Evolutionary conservation across 1,139 yeast genomes (phyloP).

Genomic region (Zhuliangozyma parablackwelliae): DNA sequence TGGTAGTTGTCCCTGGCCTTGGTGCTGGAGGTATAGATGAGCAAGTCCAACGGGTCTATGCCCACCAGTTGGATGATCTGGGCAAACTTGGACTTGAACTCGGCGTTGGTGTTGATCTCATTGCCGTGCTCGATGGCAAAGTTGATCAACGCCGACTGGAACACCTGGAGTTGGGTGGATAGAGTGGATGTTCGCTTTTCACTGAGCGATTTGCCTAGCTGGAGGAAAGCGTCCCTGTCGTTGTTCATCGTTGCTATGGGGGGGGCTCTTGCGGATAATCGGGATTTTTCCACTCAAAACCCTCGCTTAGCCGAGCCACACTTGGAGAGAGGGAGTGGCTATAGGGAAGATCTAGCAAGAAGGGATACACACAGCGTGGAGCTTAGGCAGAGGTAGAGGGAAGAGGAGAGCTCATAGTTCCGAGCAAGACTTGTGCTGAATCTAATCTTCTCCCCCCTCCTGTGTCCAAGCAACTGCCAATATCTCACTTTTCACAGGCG

Average conservation of each 20-base stretch:
- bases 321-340: too few species aligned
- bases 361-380: too few species aligned
- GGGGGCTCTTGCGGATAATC: too few species aligned
- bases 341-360: too few species aligned
- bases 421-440: too few species aligned
- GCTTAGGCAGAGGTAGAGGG: too few species aligned
- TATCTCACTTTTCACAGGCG: too few species aligned
- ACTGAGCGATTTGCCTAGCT: conserved; percentile 21
- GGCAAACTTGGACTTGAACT: conserved; percentile 66
- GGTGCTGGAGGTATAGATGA: conserved; percentile 21
- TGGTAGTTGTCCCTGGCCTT: conserved; percentile 47
- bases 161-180: conserved; percentile 55
- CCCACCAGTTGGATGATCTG: conserved; percentile 76
- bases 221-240: conserved; percentile 26
- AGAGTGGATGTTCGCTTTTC: conserved; percentile 48
- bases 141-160: conserved; percentile 55
- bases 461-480: too few species aligned
- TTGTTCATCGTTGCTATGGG: conserved; percentile 5
- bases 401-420: too few species aligned
- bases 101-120: conserved; percentile 60
- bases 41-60: conserved; percentile 69
- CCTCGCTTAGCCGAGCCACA: too few species aligned
- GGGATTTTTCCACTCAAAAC: too few species aligned
- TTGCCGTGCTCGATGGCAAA: conserved; percentile 61
- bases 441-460: too few species aligned